These are phyloP conservation scores for Phytopythium helicoides DNA, from an alignment of 352 stramenopile genomes.

Conservation along the genomic window DNA sequence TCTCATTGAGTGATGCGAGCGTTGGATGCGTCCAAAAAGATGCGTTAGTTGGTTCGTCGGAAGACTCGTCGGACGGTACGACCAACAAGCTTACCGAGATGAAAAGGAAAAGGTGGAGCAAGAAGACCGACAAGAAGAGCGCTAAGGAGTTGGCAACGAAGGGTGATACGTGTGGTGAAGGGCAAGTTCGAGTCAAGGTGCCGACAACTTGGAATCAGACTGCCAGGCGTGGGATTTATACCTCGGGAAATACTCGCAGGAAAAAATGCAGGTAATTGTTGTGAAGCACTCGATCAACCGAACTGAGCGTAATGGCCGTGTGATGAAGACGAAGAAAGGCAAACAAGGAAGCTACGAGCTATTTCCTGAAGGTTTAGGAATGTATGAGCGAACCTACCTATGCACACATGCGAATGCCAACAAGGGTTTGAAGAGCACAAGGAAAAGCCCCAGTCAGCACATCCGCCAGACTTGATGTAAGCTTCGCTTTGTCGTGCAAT, in stretches of 20 bases:
- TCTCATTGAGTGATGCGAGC: too few species aligned
- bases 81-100: too few species aligned
- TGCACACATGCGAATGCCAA: slow-evolving; percentile 2
- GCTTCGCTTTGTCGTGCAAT: too few species aligned
- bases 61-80: too few species aligned
- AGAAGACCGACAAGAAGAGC: too few species aligned
- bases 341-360: neutral
- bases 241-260: neutral
- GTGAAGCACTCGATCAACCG: slow-evolving; percentile 6
- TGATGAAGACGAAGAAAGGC: neutral
- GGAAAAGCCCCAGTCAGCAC: neutral
- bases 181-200: neutral
- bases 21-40: too few species aligned
- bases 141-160: too few species aligned
- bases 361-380: neutral
- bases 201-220: neutral
- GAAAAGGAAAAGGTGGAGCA: too few species aligned
- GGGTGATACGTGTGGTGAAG: too few species aligned
- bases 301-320: neutral
- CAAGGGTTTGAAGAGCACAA: neutral
- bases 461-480: too few species aligned
- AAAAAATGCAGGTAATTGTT: slow-evolving; percentile 5
- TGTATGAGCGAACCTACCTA: slow-evolving; percentile 6
- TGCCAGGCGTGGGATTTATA: neutral
- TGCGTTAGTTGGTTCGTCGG: too few species aligned